Base-by-base conservation (phyloP, 805 yeast species). In the Metschnikowia picachoensis region DNA sequence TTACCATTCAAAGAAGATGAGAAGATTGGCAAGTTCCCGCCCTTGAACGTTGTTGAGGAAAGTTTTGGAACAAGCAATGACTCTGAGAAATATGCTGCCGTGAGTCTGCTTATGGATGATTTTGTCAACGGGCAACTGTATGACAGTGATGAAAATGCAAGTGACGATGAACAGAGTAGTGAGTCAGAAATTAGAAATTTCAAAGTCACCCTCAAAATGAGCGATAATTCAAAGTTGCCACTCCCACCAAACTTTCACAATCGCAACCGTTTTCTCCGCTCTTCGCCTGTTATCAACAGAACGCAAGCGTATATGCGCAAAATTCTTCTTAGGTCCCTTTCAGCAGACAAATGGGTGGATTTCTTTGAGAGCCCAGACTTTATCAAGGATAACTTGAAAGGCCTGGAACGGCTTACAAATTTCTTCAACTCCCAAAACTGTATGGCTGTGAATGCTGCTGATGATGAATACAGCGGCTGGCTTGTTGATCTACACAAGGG, bases 1-100 rank as follows among this genome's bases (percentile, higher is more conserved):
- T 59, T 89, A 11, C 94, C 96, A 1, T 87, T 78, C 61, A 75
- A 77, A 36, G 95, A 87, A 52, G 96, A 90, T 60, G 85, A 81
- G 51, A 78, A 79, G 53, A 69, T 80, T 13, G 79, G 90, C 3
- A 72, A 70, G 20, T 78, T 85, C 53, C 70, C 72, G 0, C 31
- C 35, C 9, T 55, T 70, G 11, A 42, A 43, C 16, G 45, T 35
- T 11, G 39, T 2, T 10, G 33, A 29, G 10, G 44, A 41, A 30
- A 37, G 33, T 9, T 13, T 7, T 7, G 13, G 3, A 12, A n/a
- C 27, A n/a, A 31, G 44, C 29, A 31, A 16, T 10, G 34, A 27
- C 16, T n/a, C 33, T 14, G 35, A 45, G 35, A 42, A 44, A n/a
- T 25, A n/a, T 13, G 41, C 27, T 5, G 39, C 33, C 30, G 39